Conservation (phyloP, 108 stramenopile genomes). For the Cyclotella choctawhatcheeana region DNA sequence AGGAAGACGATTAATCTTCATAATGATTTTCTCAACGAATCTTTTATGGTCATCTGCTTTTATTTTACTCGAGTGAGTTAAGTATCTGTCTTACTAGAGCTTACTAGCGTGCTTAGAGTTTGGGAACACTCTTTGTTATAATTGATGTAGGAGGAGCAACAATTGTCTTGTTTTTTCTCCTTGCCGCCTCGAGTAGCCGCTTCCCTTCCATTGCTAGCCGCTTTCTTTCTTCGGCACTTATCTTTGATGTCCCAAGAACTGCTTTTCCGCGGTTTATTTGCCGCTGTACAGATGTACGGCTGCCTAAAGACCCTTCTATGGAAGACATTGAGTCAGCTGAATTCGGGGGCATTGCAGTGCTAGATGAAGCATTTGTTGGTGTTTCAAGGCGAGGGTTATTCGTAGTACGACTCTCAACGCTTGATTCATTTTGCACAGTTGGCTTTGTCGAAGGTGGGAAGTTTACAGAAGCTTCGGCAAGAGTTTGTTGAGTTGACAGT, state of each 20-base stretch:
- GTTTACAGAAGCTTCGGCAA: too few relatives aligned
- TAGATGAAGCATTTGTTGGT: conserved; percentile 20
- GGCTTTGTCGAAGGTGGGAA: neutral
- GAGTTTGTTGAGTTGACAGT: too few relatives aligned
- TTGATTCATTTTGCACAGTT: neutral
- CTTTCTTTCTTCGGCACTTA: conserved; percentile 40
- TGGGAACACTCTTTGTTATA: conserved; percentile 5
- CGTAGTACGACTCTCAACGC: neutral
- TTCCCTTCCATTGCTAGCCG: conserved; percentile 13
- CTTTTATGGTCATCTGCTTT: neutral
- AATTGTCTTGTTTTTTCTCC: conserved; percentile 3
- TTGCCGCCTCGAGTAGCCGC: conserved; percentile 18
- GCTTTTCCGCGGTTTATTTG: conserved; percentile 40
- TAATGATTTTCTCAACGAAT: conserved; percentile 5
- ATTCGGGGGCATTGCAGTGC: conserved; percentile 4
- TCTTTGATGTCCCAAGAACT: conserved; percentile 38
- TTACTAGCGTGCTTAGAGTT: neutral
- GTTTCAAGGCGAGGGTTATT: neutral
- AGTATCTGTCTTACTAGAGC: neutral
- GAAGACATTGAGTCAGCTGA: conserved; percentile 40
- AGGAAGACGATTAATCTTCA: conserved; percentile 50
- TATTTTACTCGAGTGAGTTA: too few relatives aligned
- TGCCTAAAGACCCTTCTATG: conserved; percentile 44
- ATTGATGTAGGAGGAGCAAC: conserved; percentile 8
- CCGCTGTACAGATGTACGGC: conserved; percentile 40